Base-by-base conservation (phyloP, 148 eudicot species). In the Silene latifolia region DNA sequence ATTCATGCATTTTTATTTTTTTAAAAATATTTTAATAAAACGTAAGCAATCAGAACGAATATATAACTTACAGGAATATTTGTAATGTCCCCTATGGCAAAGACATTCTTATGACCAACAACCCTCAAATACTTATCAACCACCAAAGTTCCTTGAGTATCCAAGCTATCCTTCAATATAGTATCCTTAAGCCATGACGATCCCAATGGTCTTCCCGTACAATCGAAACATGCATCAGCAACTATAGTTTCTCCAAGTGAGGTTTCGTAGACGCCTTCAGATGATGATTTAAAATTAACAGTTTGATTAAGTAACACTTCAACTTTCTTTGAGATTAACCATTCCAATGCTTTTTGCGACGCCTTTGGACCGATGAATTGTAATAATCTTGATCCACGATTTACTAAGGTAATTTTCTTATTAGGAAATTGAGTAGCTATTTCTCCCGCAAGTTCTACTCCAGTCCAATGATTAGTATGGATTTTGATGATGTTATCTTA, bases 371-470 rank as follows among this genome's bases (percentile, higher is more conserved):
- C 89, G 24, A 86, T 85, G 69, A 86, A 88, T 64, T 88, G 84
- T 64, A 88, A 32, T 62, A 88, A 70, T 56, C 85, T 88, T 18
- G 85, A 53, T 24, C 91, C 89, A 6, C 85, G 76, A 69, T 85
- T 86, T 20, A 86, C 88, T 19, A 88, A 54, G 24, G 80, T 85
- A 20, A 88, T 77, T 76, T 83, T 86, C 76, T 86, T 88, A 8
- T 81, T 74, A n/a, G 89, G 89, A 80, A 82, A 86, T 17, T 83
- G 80, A 7, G 76, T 73, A 7, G 82, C 81, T 11, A 88, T 84
- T 83, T 88, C 91, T 54, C 80, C 91, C 9, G 89, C 88, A 63
- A 88, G 83, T 74, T 88, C 91, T 15, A 88, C 91, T 3, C 91
- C 89, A 17, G 82, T 83, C 91, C 91, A 20, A 85, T 62, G 20